Base-by-base conservation (phyloP, 1,139 yeast genomes). In the Pichia sp. region DNA sequence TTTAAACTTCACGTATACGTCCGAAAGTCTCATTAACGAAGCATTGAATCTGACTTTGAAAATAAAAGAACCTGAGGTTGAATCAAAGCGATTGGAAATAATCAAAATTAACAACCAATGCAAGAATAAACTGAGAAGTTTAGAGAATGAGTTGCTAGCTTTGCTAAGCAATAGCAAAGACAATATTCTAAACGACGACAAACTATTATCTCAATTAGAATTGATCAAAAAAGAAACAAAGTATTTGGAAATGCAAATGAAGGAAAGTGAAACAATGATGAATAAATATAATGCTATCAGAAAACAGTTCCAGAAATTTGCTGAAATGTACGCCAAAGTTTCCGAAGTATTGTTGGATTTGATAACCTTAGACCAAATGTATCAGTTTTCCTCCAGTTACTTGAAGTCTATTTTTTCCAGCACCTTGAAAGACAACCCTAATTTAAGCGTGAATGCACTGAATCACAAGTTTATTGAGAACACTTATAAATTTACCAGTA, bases 1-100 rank as follows among this genome's bases (percentile, higher is more conserved):
- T 6, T 70, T 86, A 29, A 87, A 86, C 60, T 90, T 83, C 61
- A 73, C 92, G 0, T 67, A 85, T 27, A 85, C 95, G 0, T 67
- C 74, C 41, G 75, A 79, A 40, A 80, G 83, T 44, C 67, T 90
- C 46, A 81, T 82, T 48, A 71, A 73, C 36, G 82, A 81, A 52
- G 70, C 85, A 0, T 65, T 86, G 44, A 77, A 82, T 52, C 64
- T 74, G 45, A 69, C 86, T 0, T 64, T 90, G 40, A 63, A 66
- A 39, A 63, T 66, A 6, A 75, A 77, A 48, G 68, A 75, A 31
- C 95, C 97, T 0, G 92, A 81, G 10, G 62, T 85, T 16, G 90
- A 85, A 49, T 56, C 59, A 11, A 72, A 79, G 56, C 69, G 92
- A 45, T 54, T 66, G 1, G 79, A 76, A 36, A 66, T 90, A 4